These are phyloP conservation scores for Physcia stellaris DNA, from an alignment of 495 filamentous ascomycete genomes.

Conservation along the genomic window DNA sequence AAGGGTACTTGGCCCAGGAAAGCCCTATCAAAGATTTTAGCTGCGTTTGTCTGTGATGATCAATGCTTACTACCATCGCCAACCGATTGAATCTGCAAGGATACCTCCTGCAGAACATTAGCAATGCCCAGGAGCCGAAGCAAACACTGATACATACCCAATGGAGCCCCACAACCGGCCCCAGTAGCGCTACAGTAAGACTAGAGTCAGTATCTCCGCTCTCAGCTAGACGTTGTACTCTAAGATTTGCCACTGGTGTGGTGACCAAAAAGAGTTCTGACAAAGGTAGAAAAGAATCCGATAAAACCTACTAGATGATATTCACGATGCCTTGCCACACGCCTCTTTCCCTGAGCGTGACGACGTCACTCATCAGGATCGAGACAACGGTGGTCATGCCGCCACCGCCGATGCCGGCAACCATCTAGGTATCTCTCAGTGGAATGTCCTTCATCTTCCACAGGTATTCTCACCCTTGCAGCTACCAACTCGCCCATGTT, in stretches of 20 bases:
- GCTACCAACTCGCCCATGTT: constrained; percentile 22
- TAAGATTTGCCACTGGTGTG: not conserved
- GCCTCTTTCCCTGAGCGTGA: constrained; percentile 59
- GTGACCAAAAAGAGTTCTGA: not conserved
- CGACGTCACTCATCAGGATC: constrained; percentile 68
- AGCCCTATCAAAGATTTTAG: constrained; percentile 31
- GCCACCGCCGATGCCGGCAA: constrained; percentile 67
- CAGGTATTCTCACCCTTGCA: constrained; percentile 32
- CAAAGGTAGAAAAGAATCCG: constrained; percentile 28
- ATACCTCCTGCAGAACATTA: constrained; percentile 36
- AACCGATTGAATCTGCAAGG: constrained; percentile 62
- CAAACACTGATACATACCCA: constrained; percentile 30
- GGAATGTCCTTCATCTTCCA: not conserved
- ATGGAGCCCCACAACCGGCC: constrained; percentile 53
- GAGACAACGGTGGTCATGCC: constrained; percentile 73
- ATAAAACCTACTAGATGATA: too few relatives aligned
- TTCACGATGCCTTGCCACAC: constrained; percentile 77
- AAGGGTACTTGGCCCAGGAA: constrained; percentile 64
- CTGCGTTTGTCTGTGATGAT: not conserved
- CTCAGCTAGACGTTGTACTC: not conserved
- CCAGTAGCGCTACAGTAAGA: too few relatives aligned
- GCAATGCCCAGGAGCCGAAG: constrained; percentile 1
- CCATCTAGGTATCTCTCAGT: constrained; percentile 19
- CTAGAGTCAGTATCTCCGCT: not conserved
- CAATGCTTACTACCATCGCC: constrained; percentile 50